Percentiles rank a stretch among this genome's conserved stretches.
These are phyloP conservation scores for Aspergillus ellipticus DNA, from an alignment of 495 filamentous ascomycete species.

Conservation along the genomic window DNA sequence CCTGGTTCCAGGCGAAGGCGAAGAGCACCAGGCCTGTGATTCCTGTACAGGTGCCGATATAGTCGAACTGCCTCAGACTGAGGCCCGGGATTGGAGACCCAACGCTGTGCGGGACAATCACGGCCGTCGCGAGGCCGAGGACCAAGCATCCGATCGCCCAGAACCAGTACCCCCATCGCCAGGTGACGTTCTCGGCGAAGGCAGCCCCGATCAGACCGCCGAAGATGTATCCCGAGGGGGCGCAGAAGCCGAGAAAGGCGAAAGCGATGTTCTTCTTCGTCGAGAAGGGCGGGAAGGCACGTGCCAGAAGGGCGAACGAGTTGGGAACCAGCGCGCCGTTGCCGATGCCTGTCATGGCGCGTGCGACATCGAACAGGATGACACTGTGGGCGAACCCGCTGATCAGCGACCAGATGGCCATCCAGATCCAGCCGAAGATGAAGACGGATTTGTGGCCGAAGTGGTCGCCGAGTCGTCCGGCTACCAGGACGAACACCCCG, in stretches of 20 bases:
- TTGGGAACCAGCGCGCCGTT: slow-evolving; percentile 56
- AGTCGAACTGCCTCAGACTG: slow-evolving; percentile 35
- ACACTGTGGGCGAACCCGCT: slow-evolving; percentile 33
- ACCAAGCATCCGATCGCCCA: slow-evolving; percentile 48
- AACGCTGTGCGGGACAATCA: slow-evolving; percentile 24
- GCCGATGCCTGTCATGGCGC: slow-evolving; percentile 55
- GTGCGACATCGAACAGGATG: slow-evolving; percentile 51
- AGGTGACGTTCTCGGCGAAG: slow-evolving; percentile 47
- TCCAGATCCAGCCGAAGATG: slow-evolving; percentile 51
- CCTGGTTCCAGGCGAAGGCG: slow-evolving; percentile 41
- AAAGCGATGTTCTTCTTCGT: slow-evolving; percentile 56
- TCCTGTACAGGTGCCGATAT: slow-evolving; percentile 39
- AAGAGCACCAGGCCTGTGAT: slow-evolving; percentile 34
- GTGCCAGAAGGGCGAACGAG: slow-evolving; percentile 54
- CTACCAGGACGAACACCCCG: slow-evolving; percentile 56
- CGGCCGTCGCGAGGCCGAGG: slow-evolving; percentile 37
- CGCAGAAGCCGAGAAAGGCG: slow-evolving; percentile 54
- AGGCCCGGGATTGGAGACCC: slow-evolving; percentile 14
- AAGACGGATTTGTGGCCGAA: slow-evolving; percentile 54
- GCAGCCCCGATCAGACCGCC: slow-evolving; percentile 45
- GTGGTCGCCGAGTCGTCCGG: slow-evolving; percentile 52
- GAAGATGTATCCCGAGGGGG: slow-evolving; percentile 47
- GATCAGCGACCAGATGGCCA: slow-evolving; percentile 48
- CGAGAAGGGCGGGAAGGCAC: slow-evolving; percentile 42
- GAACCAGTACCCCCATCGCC: slow-evolving; percentile 61